These are phyloP conservation scores for Nematodospora valgi DNA, from an alignment of 805 yeast species.

Conservation along the genomic window DNA sequence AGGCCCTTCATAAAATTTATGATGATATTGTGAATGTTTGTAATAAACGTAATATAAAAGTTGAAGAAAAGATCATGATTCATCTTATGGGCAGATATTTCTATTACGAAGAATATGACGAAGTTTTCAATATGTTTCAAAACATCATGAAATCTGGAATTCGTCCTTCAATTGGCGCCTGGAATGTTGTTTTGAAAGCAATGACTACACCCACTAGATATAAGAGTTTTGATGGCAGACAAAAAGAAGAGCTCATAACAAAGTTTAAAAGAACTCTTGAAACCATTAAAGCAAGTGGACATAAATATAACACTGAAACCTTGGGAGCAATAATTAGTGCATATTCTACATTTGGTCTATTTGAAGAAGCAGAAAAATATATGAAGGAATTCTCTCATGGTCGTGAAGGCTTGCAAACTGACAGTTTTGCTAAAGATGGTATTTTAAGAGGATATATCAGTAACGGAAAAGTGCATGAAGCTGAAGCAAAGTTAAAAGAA, in stretches of 20 bases:
- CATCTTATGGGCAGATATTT: conserved; percentile 47
- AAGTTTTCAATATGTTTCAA: conserved; percentile 49
- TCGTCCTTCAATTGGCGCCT: conserved; percentile 44
- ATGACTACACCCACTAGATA: conserved; percentile 35
- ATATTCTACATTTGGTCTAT: conserved; percentile 38
- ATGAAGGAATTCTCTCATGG: conserved; percentile 26
- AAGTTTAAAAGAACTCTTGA: conserved; percentile 24
- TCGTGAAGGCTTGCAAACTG: conserved; percentile 24
- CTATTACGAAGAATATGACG: conserved; percentile 28
- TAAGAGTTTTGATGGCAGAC: conserved; percentile 13
- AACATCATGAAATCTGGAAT: conserved; percentile 38
- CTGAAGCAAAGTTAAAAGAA: conserved; percentile 40
- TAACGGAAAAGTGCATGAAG: conserved; percentile 38
- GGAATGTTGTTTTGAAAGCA: conserved; percentile 59
- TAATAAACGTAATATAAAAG: conserved; percentile 21
- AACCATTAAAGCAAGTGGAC: conserved; percentile 27
- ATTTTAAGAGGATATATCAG: conserved; percentile 43
- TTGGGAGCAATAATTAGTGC: conserved; percentile 46
- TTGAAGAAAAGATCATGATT: conserved; percentile 40
- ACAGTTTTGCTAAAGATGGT: conserved; percentile 42
- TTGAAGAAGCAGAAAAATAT: conserved; percentile 41
- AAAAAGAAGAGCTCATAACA: conserved; percentile 21
- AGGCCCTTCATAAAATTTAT: conserved; percentile 18
- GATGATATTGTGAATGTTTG: conserved; percentile 22
- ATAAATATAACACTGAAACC: conserved; percentile 45